A percentile compares a stretch with the other conserved stretches of the same genome.
Evolutionary conservation across 257 asterid genomes (phyloP).

Genomic region (Apocynum venetum): DNA sequence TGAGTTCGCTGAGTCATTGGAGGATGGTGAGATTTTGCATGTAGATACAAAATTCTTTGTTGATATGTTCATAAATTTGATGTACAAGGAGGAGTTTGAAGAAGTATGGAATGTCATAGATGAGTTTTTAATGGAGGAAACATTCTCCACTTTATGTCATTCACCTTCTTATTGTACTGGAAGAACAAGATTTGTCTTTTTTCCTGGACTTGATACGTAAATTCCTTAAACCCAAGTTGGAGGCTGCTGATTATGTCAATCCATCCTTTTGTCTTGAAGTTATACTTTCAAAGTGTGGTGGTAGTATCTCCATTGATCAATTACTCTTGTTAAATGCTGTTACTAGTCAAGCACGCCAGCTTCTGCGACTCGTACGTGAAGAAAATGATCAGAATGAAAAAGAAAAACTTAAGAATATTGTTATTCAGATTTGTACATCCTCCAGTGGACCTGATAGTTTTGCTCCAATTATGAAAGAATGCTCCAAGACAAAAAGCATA

Average conservation of each 20-base stretch:
- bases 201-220: conserved; percentile 59
- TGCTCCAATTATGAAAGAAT: conserved; percentile 39
- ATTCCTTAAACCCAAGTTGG: conserved; percentile 52
- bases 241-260: conserved; percentile 26
- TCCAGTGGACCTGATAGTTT: conserved; percentile 38
- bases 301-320: conserved; percentile 45
- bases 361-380: conserved; percentile 68
- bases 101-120: conserved; percentile 76
- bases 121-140: conserved; percentile 63
- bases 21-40: conserved; percentile 71
- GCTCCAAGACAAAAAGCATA: conserved; percentile 34
- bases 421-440: conserved; percentile 45
- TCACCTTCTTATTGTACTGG: conserved; percentile 80
- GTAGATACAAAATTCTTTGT: conserved; percentile 62
- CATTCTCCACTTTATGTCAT: conserved; percentile 74
- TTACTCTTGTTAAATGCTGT: conserved; percentile 74
- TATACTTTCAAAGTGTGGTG: conserved; percentile 52
- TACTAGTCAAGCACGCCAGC: conserved; percentile 74
- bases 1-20: conserved; percentile 81
- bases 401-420: conserved; percentile 47
- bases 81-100: conserved; percentile 69
- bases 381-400: conserved; percentile 64
- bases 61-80: conserved; percentile 58
- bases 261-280: conserved; percentile 63
- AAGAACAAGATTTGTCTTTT: conserved; percentile 60